Evolutionary conservation across 306 rosid species (phyloP).

Genomic region (Mimosa pudica): DNA sequence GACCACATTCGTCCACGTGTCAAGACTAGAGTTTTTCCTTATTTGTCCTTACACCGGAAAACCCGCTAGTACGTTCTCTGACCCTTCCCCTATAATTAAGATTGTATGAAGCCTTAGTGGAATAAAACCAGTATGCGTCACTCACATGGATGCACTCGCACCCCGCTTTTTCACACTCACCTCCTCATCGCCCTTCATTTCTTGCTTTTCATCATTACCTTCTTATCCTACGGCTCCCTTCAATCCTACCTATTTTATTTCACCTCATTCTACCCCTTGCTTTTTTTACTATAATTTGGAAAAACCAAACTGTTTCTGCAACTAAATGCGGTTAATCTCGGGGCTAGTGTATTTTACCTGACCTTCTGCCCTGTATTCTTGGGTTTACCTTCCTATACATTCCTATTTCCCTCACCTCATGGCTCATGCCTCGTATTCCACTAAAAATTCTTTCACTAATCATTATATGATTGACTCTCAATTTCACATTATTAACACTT

Average conservation of each 20-base stretch:
- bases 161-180: conserved; percentile 17
- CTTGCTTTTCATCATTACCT: neutral
- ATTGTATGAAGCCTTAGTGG: conserved; percentile 22
- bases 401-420: conserved; percentile 2
- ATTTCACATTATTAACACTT: conserved; percentile 8
- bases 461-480: conserved; percentile 58
- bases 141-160: conserved; percentile 44
- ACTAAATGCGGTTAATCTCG: conserved; percentile 34
- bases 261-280: neutral
- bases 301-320: conserved; percentile 14
- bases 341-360: conserved; percentile 26
- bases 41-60: conserved; percentile 83
- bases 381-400: neutral
- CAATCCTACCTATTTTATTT: neutral
- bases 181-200: conserved; percentile 12
- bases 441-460: conserved; percentile 49
- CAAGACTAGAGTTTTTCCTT: conserved; percentile 55
- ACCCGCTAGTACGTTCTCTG: conserved; percentile 79
- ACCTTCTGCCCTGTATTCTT: conserved; percentile 9
- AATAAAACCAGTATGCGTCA: conserved; percentile 16
- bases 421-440: conserved; percentile 50
- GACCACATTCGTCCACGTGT: conserved; percentile 51
- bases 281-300: conserved; percentile 25
- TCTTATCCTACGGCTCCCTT: conserved; percentile 25
- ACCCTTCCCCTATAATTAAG: conserved; percentile 48